Evolutionary conservation across 2,329 filamentous ascomycete genomes (phyloP).

Genomic region (Colletotrichum musae): DNA sequence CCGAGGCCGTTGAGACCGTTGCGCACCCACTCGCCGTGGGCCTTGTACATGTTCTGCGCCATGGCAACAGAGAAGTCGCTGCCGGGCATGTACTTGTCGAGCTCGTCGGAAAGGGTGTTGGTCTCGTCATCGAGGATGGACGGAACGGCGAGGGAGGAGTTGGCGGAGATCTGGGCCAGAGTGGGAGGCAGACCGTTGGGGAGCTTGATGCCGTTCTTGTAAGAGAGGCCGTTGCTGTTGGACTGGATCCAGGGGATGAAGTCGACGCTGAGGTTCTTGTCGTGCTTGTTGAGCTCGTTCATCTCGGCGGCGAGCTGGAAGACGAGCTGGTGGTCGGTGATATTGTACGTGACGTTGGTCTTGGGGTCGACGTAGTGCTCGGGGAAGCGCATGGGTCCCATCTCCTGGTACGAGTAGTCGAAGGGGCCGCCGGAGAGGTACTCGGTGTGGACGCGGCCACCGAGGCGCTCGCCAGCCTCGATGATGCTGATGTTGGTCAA

Average conservation of each 20-base stretch:
- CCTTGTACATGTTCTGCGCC: slow-evolving; percentile 60
- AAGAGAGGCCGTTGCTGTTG: slow-evolving; percentile 67
- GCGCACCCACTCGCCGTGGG: slow-evolving; percentile 56
- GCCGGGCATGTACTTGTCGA: slow-evolving; percentile 53
- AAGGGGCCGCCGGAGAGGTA: slow-evolving; percentile 72
- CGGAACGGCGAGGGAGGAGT: slow-evolving; percentile 56
- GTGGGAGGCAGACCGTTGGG: slow-evolving; percentile 69
- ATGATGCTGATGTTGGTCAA: slow-evolving; percentile 73
- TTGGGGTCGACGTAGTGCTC: slow-evolving; percentile 63
- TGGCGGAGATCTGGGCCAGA: slow-evolving; percentile 59
- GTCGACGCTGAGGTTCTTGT: slow-evolving; percentile 64
- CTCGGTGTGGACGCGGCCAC: slow-evolving; percentile 74
- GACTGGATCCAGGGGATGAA: slow-evolving; percentile 75
- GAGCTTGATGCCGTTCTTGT: slow-evolving; percentile 62
- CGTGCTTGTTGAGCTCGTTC: slow-evolving; percentile 71
- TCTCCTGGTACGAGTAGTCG: slow-evolving; percentile 78
- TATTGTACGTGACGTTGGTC: slow-evolving; percentile 70
- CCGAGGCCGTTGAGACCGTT: slow-evolving; percentile 58
- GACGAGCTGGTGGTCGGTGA: slow-evolving; percentile 75
- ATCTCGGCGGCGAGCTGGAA: slow-evolving; percentile 74
- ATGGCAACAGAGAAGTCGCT: slow-evolving; percentile 54
- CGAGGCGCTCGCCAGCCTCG: slow-evolving; percentile 72
- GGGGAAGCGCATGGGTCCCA: slow-evolving; percentile 77
- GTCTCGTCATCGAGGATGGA: slow-evolving; percentile 52
- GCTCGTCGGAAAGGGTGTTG: slow-evolving; percentile 52